Evolutionary conservation across 768 basidiomycete genomes (phyloP), one percentile per base, ranked within the genome.

Genomic region (Daedaleopsis nitida): DNA sequence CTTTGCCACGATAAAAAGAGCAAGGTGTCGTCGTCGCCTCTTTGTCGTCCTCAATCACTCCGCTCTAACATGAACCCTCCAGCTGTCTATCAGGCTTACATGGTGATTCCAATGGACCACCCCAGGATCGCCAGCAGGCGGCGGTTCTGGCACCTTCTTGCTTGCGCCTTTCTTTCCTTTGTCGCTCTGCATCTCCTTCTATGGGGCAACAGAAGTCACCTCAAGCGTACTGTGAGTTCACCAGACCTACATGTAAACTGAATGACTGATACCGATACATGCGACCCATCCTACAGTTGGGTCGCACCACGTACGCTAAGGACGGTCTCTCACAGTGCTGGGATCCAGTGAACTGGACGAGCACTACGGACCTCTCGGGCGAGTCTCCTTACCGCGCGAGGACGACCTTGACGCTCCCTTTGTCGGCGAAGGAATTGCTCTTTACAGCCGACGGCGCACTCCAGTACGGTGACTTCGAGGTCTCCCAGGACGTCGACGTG

Each of bases 401-500:
- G 21, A 56, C 66, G 14, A 63, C 58, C 5, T 50, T 67, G 35
- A 49, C 56, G 14, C 57, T 67, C 24, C 66, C 66, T 1, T 5
- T 65, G 34, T 52, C 53, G 16, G 60, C 66, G 0, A 54, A 62
- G 52, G 49, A 58, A 34, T 54, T 68, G 38, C 47, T 56, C 38
- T 63, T 65, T 50, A 9, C 42, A 13, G 21, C 60, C 0, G 17
- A 52, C 9, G 64, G 62, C 34, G 11, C 65, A 12, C 32, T 49
- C 5, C 57, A 58, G 5, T 32, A 60, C 39, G 67, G 67, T n/a
- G 21, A 38, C 7, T 55, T 70, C 38, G 61, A 65, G 21, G 52
- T 68, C 10, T 19, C 45, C 0, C 61, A 67, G 52, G 19, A 21
- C 19, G 52, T 45, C 24, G 50, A 58, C 27, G 39, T 14, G 2